Conservation (phyloP, 345 rosid species). For the Bruguiera gymnorhiza region DNA sequence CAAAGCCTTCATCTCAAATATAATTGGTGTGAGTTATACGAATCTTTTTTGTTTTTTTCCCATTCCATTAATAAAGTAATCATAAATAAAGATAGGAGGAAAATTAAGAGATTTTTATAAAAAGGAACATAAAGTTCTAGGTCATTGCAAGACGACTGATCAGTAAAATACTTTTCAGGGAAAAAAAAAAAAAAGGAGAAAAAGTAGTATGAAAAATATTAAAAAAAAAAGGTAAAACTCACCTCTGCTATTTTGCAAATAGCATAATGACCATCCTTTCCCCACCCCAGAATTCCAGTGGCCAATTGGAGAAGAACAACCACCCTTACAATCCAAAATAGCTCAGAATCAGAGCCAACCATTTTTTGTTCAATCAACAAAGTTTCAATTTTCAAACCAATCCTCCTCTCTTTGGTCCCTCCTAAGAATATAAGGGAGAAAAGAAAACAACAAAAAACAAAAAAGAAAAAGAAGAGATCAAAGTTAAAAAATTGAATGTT, state of each 20-base stretch:
- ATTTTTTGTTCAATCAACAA: constrained; percentile 11
- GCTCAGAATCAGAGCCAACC: constrained; percentile 33
- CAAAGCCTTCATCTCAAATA: not conserved
- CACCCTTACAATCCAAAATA: constrained; percentile 36
- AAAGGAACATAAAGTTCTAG: not conserved
- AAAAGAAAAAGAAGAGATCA: too few species aligned
- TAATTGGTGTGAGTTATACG: too few species aligned
- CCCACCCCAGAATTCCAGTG: constrained; percentile 67
- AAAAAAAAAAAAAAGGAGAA: too few species aligned
- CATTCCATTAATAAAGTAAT: not conserved
- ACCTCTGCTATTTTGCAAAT: constrained; percentile 89
- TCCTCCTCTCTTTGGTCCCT: not conserved
- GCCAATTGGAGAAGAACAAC: constrained; percentile 49
- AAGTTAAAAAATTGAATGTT: too few species aligned
- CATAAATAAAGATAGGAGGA: not conserved
- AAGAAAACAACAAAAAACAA: not conserved
- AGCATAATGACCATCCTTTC: constrained; percentile 75
- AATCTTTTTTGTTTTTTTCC: too few species aligned
- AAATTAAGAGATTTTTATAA: not conserved
- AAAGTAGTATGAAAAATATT: not conserved
- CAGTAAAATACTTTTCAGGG: too few species aligned
- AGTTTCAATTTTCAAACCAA: not conserved
- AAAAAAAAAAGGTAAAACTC: constrained; percentile 1
- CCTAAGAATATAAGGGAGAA: not conserved
- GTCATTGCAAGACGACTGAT: too few species aligned